Conservation (phyloP, 2,329 filamentous ascomycete genomes). For the Cryphonectria carpinicola region DNA sequence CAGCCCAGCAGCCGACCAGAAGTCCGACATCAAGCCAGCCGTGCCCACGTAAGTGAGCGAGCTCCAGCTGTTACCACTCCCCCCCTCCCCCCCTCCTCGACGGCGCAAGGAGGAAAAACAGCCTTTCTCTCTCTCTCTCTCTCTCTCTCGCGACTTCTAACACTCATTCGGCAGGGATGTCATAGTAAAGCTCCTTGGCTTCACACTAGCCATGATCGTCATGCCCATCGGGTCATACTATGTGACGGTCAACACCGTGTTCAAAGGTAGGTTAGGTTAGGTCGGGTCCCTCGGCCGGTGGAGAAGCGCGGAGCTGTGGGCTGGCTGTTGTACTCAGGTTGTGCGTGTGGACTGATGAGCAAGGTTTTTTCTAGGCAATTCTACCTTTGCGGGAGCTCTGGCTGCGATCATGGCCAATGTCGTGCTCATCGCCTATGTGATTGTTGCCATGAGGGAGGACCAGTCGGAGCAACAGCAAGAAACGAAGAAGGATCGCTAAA, state of each 20-base stretch:
- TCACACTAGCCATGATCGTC: constrained; percentile 89
- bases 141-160: background rate
- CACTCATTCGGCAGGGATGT: constrained; percentile 62
- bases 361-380: constrained; percentile 62
- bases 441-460: constrained; percentile 92
- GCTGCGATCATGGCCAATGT: constrained; percentile 91
- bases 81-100: no score
- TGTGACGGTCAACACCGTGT: constrained; percentile 73
- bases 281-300: background rate
- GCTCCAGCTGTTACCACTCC: background rate
- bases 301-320: no score
- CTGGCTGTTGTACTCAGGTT: no score
- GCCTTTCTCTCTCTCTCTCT: no score
- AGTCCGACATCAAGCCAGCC: constrained; percentile 78
- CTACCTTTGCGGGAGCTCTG: constrained; percentile 81
- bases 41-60: constrained; percentile 72
- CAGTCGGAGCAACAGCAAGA: constrained; percentile 51
- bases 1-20: constrained; percentile 49
- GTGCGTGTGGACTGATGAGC: background rate
- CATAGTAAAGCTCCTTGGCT: constrained; percentile 86
- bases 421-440: constrained; percentile 85
- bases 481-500: constrained; percentile 54
- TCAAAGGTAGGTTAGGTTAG: constrained; percentile 65
- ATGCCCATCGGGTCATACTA: constrained; percentile 91
- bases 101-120: background rate